Base-by-base conservation (phyloP, 148 eudicot species). In the Polygonum aviculare region DNA sequence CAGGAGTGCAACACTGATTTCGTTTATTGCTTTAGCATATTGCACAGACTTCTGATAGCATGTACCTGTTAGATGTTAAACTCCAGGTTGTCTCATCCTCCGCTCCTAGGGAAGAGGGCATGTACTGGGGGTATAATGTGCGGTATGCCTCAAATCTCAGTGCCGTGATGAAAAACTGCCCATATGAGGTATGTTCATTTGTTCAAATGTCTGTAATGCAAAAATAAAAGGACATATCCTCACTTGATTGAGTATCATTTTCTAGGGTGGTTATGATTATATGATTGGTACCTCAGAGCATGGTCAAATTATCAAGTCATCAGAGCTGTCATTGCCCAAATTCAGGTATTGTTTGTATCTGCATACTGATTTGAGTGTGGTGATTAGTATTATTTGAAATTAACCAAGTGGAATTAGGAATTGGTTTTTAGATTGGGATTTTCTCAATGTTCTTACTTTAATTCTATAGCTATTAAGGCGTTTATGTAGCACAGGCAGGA, bases 231-330 rank as follows among this genome's bases (percentile, higher is more conserved):
- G 11, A 59, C 14, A 49, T 49, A 60, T 80, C 41, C 39, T 81
- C 45, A 15, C 5, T 69, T 12, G 33, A 33, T 60, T 59, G 71
- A 12, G 39, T 6, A 69, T 76, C 48, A 44, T 69, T 75, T 60
- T 79, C 62, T 77, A 95, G 99, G 91, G 89, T 79, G 96, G 99
- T 55, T 95, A 95, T 85, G 97, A 95, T 87, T 82, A 90, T 86
- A 80, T 90, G 80, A 91, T 95, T 74, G 99, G 99, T 60, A 95
- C 99, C 82, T 95, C 99, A 40, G 99, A 95, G 84, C 99, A 92
- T 83, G 99, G 99, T n/a, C 82, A 80, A 40, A 81, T 74, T 77
- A 72, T 88, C 18, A 92, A 89, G 80, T 88, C 99, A 49, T 92
- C 97, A 44, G 96, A 89, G 71, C 93, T 95, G 59, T 52, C 78